Conservation (phyloP, 2,329 filamentous ascomycete genomes). For the Grosmannia penicillata region DNA sequence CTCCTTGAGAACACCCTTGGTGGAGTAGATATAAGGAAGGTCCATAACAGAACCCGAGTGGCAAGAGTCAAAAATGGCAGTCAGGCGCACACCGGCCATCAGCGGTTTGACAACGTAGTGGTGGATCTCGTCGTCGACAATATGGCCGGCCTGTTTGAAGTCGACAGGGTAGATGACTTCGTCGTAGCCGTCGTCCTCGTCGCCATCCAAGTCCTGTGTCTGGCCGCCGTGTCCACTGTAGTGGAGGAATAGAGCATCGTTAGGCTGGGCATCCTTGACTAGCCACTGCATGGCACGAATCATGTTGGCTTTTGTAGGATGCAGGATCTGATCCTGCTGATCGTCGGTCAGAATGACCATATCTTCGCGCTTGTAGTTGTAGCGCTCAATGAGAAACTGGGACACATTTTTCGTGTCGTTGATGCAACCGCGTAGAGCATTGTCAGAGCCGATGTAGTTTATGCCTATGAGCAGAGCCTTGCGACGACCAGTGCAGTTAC, state of each 20-base stretch:
- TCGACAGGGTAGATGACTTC: constrained; percentile 71
- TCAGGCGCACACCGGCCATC: constrained; percentile 68
- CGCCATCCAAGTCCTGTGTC: constrained; percentile 56
- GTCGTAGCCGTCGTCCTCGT: constrained; percentile 65
- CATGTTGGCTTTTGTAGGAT: constrained; percentile 64
- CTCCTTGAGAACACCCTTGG: constrained; percentile 67
- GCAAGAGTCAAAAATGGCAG: constrained; percentile 70
- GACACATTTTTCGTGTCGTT: constrained; percentile 71
- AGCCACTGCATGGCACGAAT: constrained; percentile 63
- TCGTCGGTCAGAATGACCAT: constrained; percentile 71
- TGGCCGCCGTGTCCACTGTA: constrained; percentile 68
- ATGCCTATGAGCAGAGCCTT: constrained; percentile 67
- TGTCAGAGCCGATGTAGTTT: constrained; percentile 64
- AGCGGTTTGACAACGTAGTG: constrained; percentile 63
- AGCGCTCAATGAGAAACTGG: constrained; percentile 50
- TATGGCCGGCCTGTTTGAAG: constrained; percentile 48
- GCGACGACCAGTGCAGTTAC: constrained; percentile 55
- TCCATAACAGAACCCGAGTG: constrained; percentile 67
- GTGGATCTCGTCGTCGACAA: constrained; percentile 69
- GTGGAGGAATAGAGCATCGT: constrained; percentile 66
- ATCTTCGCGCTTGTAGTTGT: constrained; percentile 61
- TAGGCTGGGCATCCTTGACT: constrained; percentile 53
- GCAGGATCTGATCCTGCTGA: constrained; percentile 52
- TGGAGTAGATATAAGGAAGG: constrained; percentile 67
- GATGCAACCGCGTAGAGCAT: constrained; percentile 62